These are phyloP conservation scores for Fusarium multiceps DNA, from an alignment of 2,329 filamentous ascomycete species.

Conservation along the genomic window DNA sequence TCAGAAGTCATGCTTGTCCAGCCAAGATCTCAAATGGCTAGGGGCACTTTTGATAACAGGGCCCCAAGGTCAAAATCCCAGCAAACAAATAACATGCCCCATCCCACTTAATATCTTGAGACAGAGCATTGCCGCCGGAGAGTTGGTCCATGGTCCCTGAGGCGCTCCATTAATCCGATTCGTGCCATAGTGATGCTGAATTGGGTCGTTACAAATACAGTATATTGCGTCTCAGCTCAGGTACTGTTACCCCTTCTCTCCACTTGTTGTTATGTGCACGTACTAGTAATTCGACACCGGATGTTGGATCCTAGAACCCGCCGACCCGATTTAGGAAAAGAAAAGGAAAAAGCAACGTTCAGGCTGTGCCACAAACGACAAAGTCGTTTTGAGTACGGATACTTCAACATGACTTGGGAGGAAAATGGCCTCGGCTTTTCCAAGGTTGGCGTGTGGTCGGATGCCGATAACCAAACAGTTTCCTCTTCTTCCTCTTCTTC, in stretches of 20 bases:
- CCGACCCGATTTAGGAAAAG: slow-evolving; percentile 17
- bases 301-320: slow-evolving; percentile 16
- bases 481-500: slow-evolving; percentile 16
- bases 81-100: slow-evolving; percentile 1
- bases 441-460: slow-evolving; percentile 2
- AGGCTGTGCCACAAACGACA: slow-evolving; percentile 9
- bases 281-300: slow-evolving; percentile 8
- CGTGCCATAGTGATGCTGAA: slow-evolving; percentile 18
- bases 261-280: slow-evolving; percentile 20
- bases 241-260: slow-evolving; percentile 42
- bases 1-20: slow-evolving; percentile 1
- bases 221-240: slow-evolving; percentile 22
- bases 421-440: background rate
- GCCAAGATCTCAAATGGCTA: slow-evolving; percentile 16
- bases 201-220: slow-evolving; percentile 34
- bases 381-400: slow-evolving; percentile 16
- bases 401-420: background rate
- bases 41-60: slow-evolving; percentile 22
- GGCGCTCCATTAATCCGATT: slow-evolving; percentile 10
- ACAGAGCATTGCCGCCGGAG: slow-evolving; percentile 3
- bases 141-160: slow-evolving; percentile 12
- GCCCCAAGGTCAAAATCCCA: slow-evolving; percentile 10
- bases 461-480: slow-evolving; percentile 5
- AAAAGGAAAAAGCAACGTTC: slow-evolving; percentile 29
- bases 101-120: slow-evolving; percentile 14